Conservation (phyloP, 257 asterid genomes). For the Nemophila menziesii region DNA sequence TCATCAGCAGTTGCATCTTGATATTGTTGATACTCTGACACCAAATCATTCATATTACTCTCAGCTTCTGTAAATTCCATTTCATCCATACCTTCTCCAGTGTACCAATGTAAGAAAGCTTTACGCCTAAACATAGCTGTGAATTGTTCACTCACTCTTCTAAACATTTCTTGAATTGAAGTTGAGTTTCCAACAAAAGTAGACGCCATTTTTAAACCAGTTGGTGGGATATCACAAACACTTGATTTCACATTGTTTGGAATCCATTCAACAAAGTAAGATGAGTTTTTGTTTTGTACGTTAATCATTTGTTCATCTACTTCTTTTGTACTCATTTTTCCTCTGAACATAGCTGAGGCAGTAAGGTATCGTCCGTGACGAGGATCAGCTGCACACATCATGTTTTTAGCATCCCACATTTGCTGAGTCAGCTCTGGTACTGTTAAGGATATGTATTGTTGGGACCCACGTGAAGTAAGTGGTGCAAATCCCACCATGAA, state of each 20-base stretch:
- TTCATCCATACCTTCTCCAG: slow-evolving; percentile 65
- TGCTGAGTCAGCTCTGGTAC: slow-evolving; percentile 58
- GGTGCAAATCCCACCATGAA: slow-evolving; percentile 67
- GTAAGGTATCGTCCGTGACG: slow-evolving; percentile 58
- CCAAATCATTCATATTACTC: slow-evolving; percentile 63
- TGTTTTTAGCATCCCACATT: slow-evolving; percentile 64
- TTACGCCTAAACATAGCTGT: slow-evolving; percentile 62
- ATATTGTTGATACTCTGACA: slow-evolving; percentile 54
- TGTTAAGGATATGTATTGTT: slow-evolving; percentile 40
- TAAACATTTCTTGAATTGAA: slow-evolving; percentile 53
- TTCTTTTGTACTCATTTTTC: slow-evolving; percentile 66
- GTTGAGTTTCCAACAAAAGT: slow-evolving; percentile 54
- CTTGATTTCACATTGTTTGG: slow-evolving; percentile 63
- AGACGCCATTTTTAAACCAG: slow-evolving; percentile 47
- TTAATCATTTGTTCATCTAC: slow-evolving; percentile 60
- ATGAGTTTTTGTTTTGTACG: slow-evolving; percentile 61
- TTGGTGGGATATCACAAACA: slow-evolving; percentile 56
- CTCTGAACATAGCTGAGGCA: slow-evolving; percentile 65
- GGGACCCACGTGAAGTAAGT: slow-evolving; percentile 48
- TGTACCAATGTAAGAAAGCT: slow-evolving; percentile 60
- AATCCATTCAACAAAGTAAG: slow-evolving; percentile 59
- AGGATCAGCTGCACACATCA: slow-evolving; percentile 69
- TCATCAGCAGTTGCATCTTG: slow-evolving; percentile 60
- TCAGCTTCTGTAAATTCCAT: slow-evolving; percentile 64
- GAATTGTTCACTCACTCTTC: slow-evolving; percentile 62